Percentiles rank a stretch among this genome's conserved stretches.
These are phyloP conservation scores for Paracoccidioides lutzii DNA, from an alignment of 2,329 filamentous ascomycete genomes.

Conservation along the genomic window DNA sequence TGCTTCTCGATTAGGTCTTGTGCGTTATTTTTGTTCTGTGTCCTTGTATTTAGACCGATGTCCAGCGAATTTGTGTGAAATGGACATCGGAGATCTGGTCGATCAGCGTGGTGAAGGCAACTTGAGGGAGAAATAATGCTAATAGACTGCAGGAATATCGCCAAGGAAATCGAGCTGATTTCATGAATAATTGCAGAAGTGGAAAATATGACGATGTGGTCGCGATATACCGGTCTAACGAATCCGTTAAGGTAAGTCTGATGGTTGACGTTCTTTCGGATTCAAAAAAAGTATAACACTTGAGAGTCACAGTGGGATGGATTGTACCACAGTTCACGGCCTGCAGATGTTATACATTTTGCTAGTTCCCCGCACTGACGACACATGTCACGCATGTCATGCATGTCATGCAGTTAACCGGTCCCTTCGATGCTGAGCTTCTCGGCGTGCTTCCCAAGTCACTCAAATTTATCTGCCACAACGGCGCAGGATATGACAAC, in stretches of 20 bases:
- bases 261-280: neutral
- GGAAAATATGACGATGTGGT: constrained; percentile 44
- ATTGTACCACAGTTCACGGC: no score
- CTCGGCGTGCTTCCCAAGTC: constrained; percentile 33
- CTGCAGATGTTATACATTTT: neutral
- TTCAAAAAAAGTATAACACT: neutral
- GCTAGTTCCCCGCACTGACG: neutral
- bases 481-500: constrained; percentile 49
- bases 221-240: constrained; percentile 47
- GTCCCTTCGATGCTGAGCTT: constrained; percentile 38
- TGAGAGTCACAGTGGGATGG: no score
- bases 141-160: constrained; percentile 36
- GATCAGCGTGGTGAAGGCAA: neutral
- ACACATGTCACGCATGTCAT: neutral
- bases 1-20: neutral
- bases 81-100: neutral
- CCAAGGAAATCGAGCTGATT: constrained; percentile 41
- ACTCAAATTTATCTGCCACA: constrained; percentile 40
- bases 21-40: neutral
- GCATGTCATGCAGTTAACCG: constrained; percentile 24
- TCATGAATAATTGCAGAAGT: constrained; percentile 42
- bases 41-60: neutral
- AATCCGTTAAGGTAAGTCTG: constrained; percentile 34
- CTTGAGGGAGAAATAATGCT: neutral
- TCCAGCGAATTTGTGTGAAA: neutral